phyloP scores from a whole-genome alignment of 169 alveolate species.

The Plasmodium gonderi region DNA sequence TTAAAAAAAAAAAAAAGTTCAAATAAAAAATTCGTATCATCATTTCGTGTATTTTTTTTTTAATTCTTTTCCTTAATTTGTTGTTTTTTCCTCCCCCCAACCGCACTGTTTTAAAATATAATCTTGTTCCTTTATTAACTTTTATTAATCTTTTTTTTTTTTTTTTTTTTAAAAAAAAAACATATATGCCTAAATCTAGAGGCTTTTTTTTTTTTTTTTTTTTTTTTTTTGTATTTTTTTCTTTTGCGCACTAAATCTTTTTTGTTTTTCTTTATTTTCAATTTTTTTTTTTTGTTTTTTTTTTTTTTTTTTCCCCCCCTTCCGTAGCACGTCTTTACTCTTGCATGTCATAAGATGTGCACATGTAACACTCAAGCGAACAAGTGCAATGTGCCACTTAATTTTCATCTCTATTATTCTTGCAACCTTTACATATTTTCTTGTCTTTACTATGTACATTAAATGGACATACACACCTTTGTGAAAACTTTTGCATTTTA shows the following conservation, averaged over 20 bases:
- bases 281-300: background rate
- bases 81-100: background rate
- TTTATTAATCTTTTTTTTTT: too few species aligned
- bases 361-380: background rate
- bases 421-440: background rate
- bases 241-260: background rate
- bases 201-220: background rate
- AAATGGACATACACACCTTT: background rate
- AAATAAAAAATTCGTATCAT: constrained; percentile 1
- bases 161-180: background rate
- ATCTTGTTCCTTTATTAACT: background rate
- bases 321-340: background rate
- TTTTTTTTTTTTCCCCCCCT: background rate
- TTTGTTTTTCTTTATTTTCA: background rate
- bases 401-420: background rate
- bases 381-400: background rate
- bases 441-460: background rate
- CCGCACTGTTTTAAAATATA: background rate
- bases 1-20: background rate
- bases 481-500: too few species aligned
- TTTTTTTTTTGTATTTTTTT: background rate
- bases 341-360: background rate
- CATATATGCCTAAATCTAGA: background rate
- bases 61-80: background rate
- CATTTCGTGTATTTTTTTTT: constrained; percentile 2